phyloP scores from a whole-genome alignment of 2,329 filamentous ascomycete genomes.

The Paecilomyces variotii region DNA sequence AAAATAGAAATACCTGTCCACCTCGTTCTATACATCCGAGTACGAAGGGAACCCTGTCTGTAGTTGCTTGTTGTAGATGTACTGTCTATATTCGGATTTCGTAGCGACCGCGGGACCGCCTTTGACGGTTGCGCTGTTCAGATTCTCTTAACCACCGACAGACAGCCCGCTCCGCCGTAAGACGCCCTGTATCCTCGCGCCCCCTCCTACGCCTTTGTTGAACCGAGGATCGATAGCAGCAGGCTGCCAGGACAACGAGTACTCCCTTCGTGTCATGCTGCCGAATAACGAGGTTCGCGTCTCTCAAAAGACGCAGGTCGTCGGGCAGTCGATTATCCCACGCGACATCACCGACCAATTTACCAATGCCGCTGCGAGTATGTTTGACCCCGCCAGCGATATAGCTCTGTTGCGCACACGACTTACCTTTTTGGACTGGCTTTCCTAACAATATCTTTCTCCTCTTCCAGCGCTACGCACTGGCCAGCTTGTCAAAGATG shows the following conservation, averaged over 20 bases:
- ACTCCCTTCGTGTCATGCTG: slow-evolving; percentile 18
- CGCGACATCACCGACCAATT: slow-evolving; percentile 52
- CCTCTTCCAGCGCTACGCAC: slow-evolving; percentile 56
- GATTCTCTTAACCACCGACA: background rate
- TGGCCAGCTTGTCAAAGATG: slow-evolving; percentile 89
- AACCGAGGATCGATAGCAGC: background rate
- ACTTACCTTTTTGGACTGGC: background rate
- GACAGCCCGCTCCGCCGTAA: background rate
- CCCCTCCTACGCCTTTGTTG: background rate
- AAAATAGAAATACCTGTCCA: slow-evolving; percentile 10
- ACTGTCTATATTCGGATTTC: background rate
- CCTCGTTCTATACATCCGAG: background rate
- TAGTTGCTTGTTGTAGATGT: background rate
- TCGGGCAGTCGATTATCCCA: slow-evolving; percentile 30
- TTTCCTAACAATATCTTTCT: slow-evolving; percentile 3
- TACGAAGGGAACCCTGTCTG: background rate
- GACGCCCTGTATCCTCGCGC: background rate
- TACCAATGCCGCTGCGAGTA: slow-evolving; percentile 45
- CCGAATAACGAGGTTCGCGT: slow-evolving; percentile 24
- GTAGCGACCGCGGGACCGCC: background rate
- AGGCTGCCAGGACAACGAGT: background rate
- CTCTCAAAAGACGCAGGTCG: slow-evolving; percentile 21
- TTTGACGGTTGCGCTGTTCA: background rate
- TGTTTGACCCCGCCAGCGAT: slow-evolving; percentile 8
- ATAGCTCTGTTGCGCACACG: background rate